Evolutionary conservation across 805 yeast species (phyloP), one percentile per base, ranked within the genome.

Genomic region (Yarrowia sp.): DNA sequence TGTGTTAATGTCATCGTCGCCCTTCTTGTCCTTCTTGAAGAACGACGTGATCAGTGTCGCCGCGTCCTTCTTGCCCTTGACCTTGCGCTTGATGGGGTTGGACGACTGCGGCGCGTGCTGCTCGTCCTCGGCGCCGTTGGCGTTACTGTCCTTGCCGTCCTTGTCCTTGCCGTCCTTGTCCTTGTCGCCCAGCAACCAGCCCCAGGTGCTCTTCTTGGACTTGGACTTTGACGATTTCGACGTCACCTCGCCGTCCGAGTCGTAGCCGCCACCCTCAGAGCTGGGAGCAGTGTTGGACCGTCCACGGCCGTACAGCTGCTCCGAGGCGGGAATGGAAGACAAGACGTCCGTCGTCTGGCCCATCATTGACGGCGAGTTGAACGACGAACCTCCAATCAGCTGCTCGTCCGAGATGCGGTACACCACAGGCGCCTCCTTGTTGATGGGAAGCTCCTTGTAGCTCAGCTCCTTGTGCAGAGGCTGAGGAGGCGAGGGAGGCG

Each of bases 21-120:
- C 66, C 66, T 61, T 61, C 38, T 61, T 61, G 46, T 61, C 66
- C 66, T 72, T 72, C 69, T 73, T 73, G 71, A 73, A 73, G 17
- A 73, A 64, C 19, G 56, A 70, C n/a, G 73, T 67, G 17, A 73
- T 69, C 33, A 71, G 19, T 20, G 67, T 68, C 9, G 70, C 68
- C 3, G 72, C 69, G 36, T 70, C 70, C 55, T 70, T 68, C 34
- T 65, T 65, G 67, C 50, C 38, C 67, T 58, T 55, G 40, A 34
- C 68, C 66, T 49, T 15, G 66, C 68, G 52, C 55, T 55, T 55
- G 46, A 40, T 55, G n/a, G 38, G 24, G 63, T 52, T 52, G 44
- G 44, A 55, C 65, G 14, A 47, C 83, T 20, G 43, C 64, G 15
- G 34, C 14, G 36, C 30, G 24, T 50, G 44, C 14, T 24, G 38